Evolutionary conservation across 1,139 yeast species (phyloP).

Genomic region (Blastobotrys capitulatus): DNA sequence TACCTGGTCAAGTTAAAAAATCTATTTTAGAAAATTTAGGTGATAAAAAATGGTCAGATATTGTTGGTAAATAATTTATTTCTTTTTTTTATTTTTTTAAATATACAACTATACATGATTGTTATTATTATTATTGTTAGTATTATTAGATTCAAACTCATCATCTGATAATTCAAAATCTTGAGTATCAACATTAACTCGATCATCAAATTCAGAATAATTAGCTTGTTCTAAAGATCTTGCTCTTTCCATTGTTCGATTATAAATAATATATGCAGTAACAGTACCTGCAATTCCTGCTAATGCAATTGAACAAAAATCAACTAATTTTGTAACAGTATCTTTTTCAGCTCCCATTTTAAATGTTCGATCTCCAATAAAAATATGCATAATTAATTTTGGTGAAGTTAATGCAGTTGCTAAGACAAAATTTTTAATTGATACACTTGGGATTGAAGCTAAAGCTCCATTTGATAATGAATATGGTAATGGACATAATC

Average conservation of each 20-base stretch:
- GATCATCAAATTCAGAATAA: conserved; percentile 16
- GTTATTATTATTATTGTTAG: background rate
- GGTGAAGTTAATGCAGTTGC: conserved; percentile 80
- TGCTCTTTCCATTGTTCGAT: conserved; percentile 42
- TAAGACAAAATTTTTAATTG: conserved; percentile 53
- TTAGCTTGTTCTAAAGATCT: conserved; percentile 22
- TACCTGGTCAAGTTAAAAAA: conserved; percentile 70
- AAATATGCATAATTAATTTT: conserved; percentile 68
- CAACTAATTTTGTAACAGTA: conserved; percentile 49
- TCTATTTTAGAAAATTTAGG: conserved; percentile 63
- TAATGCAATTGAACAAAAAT: conserved; percentile 54
- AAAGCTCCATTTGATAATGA: conserved; percentile 89
- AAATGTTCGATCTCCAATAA: conserved; percentile 73
- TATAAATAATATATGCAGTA: conserved; percentile 70
- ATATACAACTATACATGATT: background rate
- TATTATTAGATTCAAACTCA: conserved; percentile 12
- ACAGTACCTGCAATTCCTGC: conserved; percentile 52
- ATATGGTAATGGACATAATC: conserved; percentile 90
- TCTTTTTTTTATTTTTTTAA: too few relatives aligned
- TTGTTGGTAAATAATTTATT: conserved; percentile 4
- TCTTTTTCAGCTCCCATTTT: conserved; percentile 57
- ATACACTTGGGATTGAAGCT: conserved; percentile 75
- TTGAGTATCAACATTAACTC: conserved; percentile 9
- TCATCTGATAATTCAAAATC: conserved; percentile 22
- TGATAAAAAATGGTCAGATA: conserved; percentile 76